These are phyloP conservation scores for Rhododendron henanense DNA, from an alignment of 148 eudicot species.

Conservation along the genomic window DNA sequence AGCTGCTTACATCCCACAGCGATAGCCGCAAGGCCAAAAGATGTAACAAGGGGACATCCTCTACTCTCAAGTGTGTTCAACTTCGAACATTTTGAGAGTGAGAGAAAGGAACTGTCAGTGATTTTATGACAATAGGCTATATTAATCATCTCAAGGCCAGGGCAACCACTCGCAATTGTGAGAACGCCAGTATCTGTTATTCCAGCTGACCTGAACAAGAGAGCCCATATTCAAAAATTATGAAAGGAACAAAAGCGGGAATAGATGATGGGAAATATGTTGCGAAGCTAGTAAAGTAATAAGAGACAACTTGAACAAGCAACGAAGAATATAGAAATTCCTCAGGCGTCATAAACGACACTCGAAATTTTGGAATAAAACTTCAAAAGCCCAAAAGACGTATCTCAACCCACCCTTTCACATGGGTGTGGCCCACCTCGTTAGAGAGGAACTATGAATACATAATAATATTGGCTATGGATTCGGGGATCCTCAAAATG, in stretches of 20 bases:
- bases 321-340: not conserved
- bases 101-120: slow-evolving; percentile 61
- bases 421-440: not conserved
- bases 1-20: slow-evolving; percentile 85
- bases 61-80: slow-evolving; percentile 78
- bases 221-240: not conserved
- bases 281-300: not conserved
- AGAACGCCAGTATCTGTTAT: slow-evolving; percentile 66
- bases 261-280: not conserved
- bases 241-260: not conserved
- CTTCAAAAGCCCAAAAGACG: not conserved
- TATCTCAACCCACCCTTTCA: not conserved
- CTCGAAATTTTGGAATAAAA: not conserved
- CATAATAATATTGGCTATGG: not conserved
- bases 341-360: not conserved
- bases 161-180: slow-evolving; percentile 72
- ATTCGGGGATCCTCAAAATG: not conserved
- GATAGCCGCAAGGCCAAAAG: slow-evolving; percentile 69
- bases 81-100: slow-evolving; percentile 69
- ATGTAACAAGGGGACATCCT: slow-evolving; percentile 78
- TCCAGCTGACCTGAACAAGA: slow-evolving; percentile 61
- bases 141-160: slow-evolving; percentile 60
- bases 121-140: slow-evolving; percentile 67
- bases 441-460: not conserved
- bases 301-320: not conserved